Conservation (phyloP, 495 filamentous ascomycete genomes). For the Lophiotrema nucula region DNA sequence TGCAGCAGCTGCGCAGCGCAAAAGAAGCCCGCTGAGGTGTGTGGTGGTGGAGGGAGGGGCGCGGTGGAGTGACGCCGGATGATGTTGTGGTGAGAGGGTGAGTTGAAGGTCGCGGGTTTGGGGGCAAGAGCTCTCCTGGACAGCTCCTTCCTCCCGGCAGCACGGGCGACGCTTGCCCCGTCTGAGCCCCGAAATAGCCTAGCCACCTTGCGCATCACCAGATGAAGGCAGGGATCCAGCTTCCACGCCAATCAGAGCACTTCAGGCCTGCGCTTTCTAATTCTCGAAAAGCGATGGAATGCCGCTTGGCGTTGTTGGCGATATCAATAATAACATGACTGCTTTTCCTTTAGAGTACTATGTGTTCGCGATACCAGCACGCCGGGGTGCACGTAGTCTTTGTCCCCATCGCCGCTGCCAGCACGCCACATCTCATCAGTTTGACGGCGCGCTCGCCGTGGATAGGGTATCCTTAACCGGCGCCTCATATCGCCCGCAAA, state of each 20-base stretch:
- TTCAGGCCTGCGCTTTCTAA: constrained; percentile 3
- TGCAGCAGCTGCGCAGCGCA: constrained; percentile 22
- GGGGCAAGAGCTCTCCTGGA: neutral
- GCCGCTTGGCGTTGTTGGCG: neutral
- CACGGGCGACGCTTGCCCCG: neutral
- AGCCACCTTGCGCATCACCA: no score
- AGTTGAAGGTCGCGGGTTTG: neutral
- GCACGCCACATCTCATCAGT: no score
- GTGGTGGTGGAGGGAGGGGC: constrained; percentile 8
- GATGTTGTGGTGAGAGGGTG: neutral
- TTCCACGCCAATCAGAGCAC: no score
- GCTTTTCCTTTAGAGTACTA: no score
- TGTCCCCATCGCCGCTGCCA: no score
- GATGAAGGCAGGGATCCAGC: no score
- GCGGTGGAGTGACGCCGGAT: neutral
- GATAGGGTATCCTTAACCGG: no score
- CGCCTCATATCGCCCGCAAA: no score
- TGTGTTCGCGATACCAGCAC: no score
- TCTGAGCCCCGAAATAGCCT: neutral
- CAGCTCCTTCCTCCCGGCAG: neutral
- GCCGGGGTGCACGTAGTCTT: no score
- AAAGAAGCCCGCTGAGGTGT: constrained; percentile 3
- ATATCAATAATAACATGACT: neutral
- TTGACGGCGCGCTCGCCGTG: no score
- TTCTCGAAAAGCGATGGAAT: constrained; percentile 15